Conservation (phyloP, 805 yeast genomes). For the Hanseniaspora nectarophila region DNA sequence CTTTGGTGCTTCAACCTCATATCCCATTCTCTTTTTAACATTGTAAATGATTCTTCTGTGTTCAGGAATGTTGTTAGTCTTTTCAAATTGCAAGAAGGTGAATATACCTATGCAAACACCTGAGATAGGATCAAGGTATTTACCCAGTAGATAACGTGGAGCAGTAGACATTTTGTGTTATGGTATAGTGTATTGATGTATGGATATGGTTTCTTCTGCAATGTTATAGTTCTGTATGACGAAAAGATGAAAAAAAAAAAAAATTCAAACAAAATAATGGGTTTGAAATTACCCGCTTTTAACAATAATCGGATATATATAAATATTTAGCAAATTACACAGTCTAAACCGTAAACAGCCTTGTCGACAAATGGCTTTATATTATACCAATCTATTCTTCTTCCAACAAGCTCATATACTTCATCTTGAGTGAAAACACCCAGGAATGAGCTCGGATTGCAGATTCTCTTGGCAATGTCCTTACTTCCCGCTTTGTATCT, state of each 20-base stretch:
- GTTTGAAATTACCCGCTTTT: not conserved
- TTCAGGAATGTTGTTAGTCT: conserved; percentile 11
- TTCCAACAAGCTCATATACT: conserved; percentile 78
- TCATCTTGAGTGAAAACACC: conserved; percentile 89
- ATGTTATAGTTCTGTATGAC: no score
- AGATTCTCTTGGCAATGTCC: conserved; percentile 69
- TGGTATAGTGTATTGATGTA: no score
- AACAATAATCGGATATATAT: no score
- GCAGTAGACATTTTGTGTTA: not conserved
- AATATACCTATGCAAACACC: conserved; percentile 10
- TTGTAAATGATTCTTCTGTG: conserved; percentile 11
- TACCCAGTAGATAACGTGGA: conserved; percentile 10
- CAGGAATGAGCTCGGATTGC: conserved; percentile 73
- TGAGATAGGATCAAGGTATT: conserved; percentile 9
- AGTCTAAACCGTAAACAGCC: conserved; percentile 84
- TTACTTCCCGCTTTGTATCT: conserved; percentile 43
- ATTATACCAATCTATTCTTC: conserved; percentile 74
- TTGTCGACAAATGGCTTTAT: conserved; percentile 76
- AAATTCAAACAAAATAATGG: no score
- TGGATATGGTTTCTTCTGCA: not conserved
- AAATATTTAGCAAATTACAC: conserved; percentile 58
- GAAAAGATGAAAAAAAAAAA: no score
- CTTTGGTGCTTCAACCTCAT: not conserved
- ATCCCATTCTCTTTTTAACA: conserved; percentile 1
- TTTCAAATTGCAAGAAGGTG: conserved; percentile 13